Evolutionary conservation across 1,284 basidiomycete genomes (phyloP), one percentile per base, ranked within the genome.

Genomic region (Puccinia novopanici): DNA sequence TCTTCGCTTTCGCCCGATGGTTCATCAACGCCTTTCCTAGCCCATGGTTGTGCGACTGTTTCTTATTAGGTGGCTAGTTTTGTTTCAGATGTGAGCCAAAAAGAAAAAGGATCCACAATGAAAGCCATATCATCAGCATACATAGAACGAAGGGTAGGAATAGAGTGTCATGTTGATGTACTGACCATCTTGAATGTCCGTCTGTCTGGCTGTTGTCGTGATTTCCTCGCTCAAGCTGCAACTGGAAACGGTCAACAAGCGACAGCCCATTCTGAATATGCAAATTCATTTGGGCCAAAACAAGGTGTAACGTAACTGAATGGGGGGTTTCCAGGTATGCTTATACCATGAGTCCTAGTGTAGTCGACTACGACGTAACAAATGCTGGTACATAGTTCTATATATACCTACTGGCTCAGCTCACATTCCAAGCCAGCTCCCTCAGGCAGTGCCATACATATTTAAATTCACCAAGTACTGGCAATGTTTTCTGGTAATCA

Each of bases 1-100:
- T 61, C 61, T 54, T 70, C 15, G 68, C 63, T 45, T 80, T 80
- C 19, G 77, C 67, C 30, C 77, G 68, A 80, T 80, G 77, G 42
- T 73, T 71, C 55, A 80, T 72, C 34, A 80, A 54, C 3, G 77
- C 77, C 73, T 80, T 80, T 48, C 77, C 77, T n/a, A 80, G 45
- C 24, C 77, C 77, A 80, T 80, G 77, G 30, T 80, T 80, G 10
- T 80, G 67, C 24, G 22, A 73, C 40, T 50, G 52, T 80, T 80
- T 80, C 71, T 73, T 80, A 40, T 61, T 61, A 27, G 34, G 68
- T 42, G 57, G 54, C 77, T 79, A 30, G 24, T 54, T n/a, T 54
- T n/a, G n/a, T n/a, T 48, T 63, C 57, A 30, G 12, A 37, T 30
- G 57, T 4, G 55, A 57, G 27, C 19, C 6, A 30, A 19, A 57